Percentiles rank a stretch among this genome's conserved stretches.
phyloP scores from a whole-genome alignment of 148 eudicot genomes.

The Gaultheria prostrata region DNA sequence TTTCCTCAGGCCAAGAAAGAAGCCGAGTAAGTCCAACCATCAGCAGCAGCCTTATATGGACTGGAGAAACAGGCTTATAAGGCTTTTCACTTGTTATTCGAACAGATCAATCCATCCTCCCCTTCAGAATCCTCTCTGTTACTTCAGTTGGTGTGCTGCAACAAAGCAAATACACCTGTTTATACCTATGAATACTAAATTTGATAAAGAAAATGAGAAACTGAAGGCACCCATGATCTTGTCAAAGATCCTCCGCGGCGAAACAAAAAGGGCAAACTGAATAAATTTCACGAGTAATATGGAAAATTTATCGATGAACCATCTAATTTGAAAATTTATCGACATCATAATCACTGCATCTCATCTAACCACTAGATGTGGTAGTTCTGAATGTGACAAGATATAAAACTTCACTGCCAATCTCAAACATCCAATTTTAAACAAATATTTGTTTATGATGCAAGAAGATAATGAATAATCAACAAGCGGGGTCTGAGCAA shows the following conservation, averaged over 20 bases:
- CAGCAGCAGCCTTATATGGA: neutral
- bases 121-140: conserved; percentile 84
- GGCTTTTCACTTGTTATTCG: no score
- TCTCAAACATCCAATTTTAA: neutral
- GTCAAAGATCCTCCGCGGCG: neutral
- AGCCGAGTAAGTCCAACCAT: neutral
- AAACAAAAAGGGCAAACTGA: neutral
- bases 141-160: conserved; percentile 90
- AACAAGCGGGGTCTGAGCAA: neutral
- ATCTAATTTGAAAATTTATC: neutral
- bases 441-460: neutral
- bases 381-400: neutral
- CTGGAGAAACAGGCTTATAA: no score
- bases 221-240: neutral
- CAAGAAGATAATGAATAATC: neutral
- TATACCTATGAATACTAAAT: neutral
- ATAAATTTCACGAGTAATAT: no score
- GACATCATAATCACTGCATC: neutral
- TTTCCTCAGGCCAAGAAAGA: neutral
- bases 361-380: neutral
- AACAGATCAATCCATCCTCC: conserved; percentile 74
- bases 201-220: neutral
- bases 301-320: no score
- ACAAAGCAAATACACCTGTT: conserved; percentile 18
- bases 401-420: neutral